Evolutionary conservation across 805 yeast species (phyloP).

Genomic region (Ogataea dorogensis): DNA sequence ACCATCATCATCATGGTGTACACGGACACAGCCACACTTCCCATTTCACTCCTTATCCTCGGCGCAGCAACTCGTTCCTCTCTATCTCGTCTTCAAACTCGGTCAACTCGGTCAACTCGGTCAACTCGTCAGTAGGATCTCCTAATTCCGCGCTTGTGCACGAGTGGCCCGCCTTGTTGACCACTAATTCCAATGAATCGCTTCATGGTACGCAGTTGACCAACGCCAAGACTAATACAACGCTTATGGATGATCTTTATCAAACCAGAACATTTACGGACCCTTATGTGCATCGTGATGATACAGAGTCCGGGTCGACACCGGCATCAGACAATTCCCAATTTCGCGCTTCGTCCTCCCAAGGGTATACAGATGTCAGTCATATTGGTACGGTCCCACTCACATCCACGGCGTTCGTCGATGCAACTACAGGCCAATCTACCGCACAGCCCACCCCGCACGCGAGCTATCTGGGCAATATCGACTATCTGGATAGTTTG

Average conservation of each 20-base stretch:
- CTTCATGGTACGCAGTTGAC: slow-evolving; percentile 28
- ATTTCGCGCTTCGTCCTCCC: background rate
- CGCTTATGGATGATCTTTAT: slow-evolving; percentile 35
- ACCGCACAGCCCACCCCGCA: slow-evolving; percentile 2
- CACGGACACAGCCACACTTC: slow-evolving; percentile 26
- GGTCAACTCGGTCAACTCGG: slow-evolving; percentile 25
- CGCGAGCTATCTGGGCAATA: slow-evolving; percentile 10
- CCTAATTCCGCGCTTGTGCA: slow-evolving; percentile 5
- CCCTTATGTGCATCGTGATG: slow-evolving; percentile 5
- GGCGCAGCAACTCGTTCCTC: slow-evolving; percentile 24
- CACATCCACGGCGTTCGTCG: slow-evolving; percentile 2
- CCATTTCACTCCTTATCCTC: slow-evolving; percentile 28
- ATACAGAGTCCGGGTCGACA: slow-evolving; percentile 8
- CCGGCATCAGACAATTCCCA: slow-evolving; percentile 9
- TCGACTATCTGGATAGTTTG: slow-evolving; percentile 13
- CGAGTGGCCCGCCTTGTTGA: slow-evolving; percentile 29
- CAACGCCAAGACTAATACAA: slow-evolving; percentile 34
- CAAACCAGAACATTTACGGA: slow-evolving; percentile 33
- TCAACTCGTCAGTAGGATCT: slow-evolving; percentile 13
- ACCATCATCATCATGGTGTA: slow-evolving; percentile 21
- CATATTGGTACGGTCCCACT: slow-evolving; percentile 8
- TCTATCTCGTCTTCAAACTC: slow-evolving; percentile 29
- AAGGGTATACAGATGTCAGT: slow-evolving; percentile 4
- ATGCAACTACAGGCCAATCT: too few relatives aligned
- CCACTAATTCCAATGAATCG: slow-evolving; percentile 25